phyloP scores from a whole-genome alignment of 176 grass and related monocot genomes.

The Guadua angustifolia region DNA sequence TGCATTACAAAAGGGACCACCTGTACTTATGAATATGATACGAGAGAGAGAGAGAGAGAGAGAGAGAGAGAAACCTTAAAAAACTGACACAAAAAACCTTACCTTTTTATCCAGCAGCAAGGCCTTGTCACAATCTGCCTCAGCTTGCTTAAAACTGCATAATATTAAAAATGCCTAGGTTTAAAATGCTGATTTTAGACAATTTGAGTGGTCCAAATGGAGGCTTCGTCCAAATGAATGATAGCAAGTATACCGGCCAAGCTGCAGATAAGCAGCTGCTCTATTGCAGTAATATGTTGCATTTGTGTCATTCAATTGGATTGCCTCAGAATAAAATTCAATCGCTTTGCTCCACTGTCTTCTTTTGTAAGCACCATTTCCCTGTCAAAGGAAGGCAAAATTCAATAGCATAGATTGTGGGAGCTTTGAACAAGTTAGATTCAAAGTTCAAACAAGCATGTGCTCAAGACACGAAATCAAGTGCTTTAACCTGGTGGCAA shows the following conservation, averaged over 20 bases:
- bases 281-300: slow-evolving; percentile 97
- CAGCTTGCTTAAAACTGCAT: slow-evolving; percentile 87
- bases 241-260: slow-evolving; percentile 65
- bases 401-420: background rate
- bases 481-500: background rate
- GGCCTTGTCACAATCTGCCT: slow-evolving; percentile 79
- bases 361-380: slow-evolving; percentile 83
- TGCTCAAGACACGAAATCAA: background rate
- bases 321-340: slow-evolving; percentile 81
- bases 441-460: background rate
- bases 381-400: slow-evolving; percentile 52
- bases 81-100: slow-evolving; percentile 6
- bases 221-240: slow-evolving; percentile 16
- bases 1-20: background rate
- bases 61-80: background rate
- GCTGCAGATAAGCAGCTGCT: slow-evolving; percentile 91
- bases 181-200: slow-evolving; percentile 30
- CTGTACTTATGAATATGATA: background rate
- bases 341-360: slow-evolving; percentile 88
- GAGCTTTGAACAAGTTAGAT: background rate
- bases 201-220: slow-evolving; percentile 30
- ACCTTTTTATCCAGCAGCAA: slow-evolving; percentile 93
- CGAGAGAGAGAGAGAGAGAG: background rate
- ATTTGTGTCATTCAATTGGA: slow-evolving; percentile 73
- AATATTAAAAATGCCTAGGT: slow-evolving; percentile 36